Conservation (phyloP, 2,329 filamentous ascomycete genomes). For the Nigrospora osmanthi region DNA sequence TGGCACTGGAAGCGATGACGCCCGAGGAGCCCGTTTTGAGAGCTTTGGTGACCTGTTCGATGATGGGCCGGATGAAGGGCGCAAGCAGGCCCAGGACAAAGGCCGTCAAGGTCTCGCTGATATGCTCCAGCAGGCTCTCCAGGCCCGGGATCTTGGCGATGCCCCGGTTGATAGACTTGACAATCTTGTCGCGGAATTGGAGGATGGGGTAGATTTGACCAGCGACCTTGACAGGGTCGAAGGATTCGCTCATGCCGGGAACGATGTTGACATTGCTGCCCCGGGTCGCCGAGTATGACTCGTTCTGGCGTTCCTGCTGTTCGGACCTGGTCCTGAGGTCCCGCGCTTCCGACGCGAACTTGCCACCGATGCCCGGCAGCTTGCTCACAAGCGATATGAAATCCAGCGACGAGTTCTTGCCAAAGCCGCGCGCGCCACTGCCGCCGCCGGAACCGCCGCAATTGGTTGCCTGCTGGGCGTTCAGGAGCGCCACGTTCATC, state of each 20-base stretch:
- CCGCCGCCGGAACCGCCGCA: constrained; percentile 24
- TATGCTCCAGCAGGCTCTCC: constrained; percentile 84
- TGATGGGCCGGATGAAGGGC: constrained; percentile 87
- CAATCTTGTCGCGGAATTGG: constrained; percentile 87
- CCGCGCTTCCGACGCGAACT: constrained; percentile 59
- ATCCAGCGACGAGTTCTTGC: constrained; percentile 34
- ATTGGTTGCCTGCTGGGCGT: constrained; percentile 47
- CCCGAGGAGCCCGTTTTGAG: constrained; percentile 80
- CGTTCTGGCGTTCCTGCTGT: constrained; percentile 42
- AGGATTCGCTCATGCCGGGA: constrained; percentile 66
- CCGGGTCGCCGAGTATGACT: constrained; percentile 24
- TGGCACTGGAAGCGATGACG: constrained; percentile 58
- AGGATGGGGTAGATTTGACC: constrained; percentile 90
- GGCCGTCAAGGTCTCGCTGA: constrained; percentile 84
- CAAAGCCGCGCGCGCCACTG: constrained; percentile 30
- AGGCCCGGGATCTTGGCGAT: constrained; percentile 90
- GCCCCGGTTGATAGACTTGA: constrained; percentile 74
- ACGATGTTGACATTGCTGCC: constrained; percentile 48
- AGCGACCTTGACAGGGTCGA: constrained; percentile 71
- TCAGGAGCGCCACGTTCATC: constrained; percentile 66
- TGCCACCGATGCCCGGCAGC: constrained; percentile 62
- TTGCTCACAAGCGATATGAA: constrained; percentile 69
- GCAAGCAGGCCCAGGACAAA: constrained; percentile 88
- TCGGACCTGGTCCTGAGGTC: constrained; percentile 57
- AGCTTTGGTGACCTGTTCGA: constrained; percentile 74